phyloP scores from a whole-genome alignment of 768 basidiomycete genomes.

The Macrolepiota albuminosa region DNA sequence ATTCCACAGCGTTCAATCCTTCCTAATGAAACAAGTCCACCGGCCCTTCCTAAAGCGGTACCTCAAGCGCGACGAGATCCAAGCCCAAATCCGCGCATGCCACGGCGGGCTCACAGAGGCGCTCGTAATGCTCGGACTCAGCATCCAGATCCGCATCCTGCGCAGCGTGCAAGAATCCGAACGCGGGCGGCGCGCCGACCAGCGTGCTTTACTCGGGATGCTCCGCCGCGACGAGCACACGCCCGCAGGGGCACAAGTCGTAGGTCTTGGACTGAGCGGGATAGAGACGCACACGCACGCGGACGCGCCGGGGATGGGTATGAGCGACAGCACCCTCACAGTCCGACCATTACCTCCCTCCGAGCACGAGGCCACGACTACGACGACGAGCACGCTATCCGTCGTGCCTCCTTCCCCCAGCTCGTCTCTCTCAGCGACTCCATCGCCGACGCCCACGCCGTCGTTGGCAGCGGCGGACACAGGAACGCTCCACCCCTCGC shows the following conservation, averaged over 20 bases:
- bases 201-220: conserved; percentile 24
- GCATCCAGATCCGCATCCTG: conserved; percentile 52
- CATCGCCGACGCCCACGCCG: not conserved
- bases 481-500: conserved; percentile 5
- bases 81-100: conserved; percentile 45
- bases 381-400: not conserved
- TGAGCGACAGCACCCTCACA: not conserved
- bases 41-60: conserved; percentile 78
- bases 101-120: conserved; percentile 54
- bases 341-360: not conserved
- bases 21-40: conserved; percentile 55
- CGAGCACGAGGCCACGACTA: no score
- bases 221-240: not conserved
- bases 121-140: conserved; percentile 52
- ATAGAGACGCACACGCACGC: not conserved
- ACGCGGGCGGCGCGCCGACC: conserved; percentile 26
- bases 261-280: not conserved
- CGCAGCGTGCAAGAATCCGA: conserved; percentile 37
- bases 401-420: not conserved
- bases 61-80: conserved; percentile 67
- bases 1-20: conserved; percentile 38
- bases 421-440: not conserved
- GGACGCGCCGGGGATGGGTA: not conserved
- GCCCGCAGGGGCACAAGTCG: not conserved
- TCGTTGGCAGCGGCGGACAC: no score